Base-by-base conservation (phyloP, 805 yeast species). In the Lipomyces lipofer region DNA sequence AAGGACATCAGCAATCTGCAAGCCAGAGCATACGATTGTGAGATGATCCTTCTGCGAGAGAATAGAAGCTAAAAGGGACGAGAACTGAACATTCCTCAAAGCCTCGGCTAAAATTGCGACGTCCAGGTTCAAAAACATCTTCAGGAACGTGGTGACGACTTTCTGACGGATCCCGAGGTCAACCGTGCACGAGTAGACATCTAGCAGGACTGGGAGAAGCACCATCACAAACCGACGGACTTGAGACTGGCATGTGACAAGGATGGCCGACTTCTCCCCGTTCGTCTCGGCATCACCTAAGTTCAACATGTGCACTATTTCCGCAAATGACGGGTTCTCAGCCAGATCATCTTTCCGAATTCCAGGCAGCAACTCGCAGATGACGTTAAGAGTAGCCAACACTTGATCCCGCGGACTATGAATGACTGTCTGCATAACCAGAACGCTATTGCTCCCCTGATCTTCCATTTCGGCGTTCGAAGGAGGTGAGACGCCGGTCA, bases 401-500 rank as follows among this genome's bases (percentile, higher is more conserved):
- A 86, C 68, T 27, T 86, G 66, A n/a, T 83, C 85, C 61, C 83
- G 85, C 0, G 92, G 90, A 1, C 83, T 79, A 50, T 84, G 80
- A 82, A 88, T 84, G 36, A 89, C 69, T 0, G 88, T 80, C 64
- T 87, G 95, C 43, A 85, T 79, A 4, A 88, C 73, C 1, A 81
- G 66, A 1, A 62, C 49, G 38, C 56, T 65, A 6, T 71, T 66
- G 5, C 62, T 46, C 21, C 47, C 56, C 52, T 78, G 78, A 29
- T 58, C 44, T 29, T 59, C 56, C 27, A 60, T 56, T 10, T 63
- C 50, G 21, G 51, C 43, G 13, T 65, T 67, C 27, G 60, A 54
- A 29, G 61, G 61, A 2, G 69, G 66, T 9, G 79, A 75, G 62
- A 77, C 83, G 39, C 75, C 78, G 22, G 78, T 73, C 51, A 87